Base-by-base conservation (phyloP, 1,284 basidiomycete species). In the Sporisorium exsertum region DNA sequence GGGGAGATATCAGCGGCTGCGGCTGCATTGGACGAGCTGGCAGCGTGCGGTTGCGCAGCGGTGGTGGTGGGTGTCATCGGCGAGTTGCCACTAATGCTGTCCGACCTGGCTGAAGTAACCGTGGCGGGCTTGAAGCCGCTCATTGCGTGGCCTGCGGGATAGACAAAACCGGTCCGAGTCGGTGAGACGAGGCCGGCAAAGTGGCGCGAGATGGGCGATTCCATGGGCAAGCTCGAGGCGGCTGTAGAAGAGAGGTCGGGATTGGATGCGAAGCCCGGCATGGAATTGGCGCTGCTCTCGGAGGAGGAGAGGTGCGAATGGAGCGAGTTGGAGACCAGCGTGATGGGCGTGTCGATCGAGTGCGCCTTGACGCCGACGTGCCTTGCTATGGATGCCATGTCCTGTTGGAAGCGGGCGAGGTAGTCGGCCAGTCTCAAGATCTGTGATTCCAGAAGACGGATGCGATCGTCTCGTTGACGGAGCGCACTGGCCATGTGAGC, bases 401-500 rank as follows among this genome's bases (percentile, higher is more conserved):
- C 79, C 35, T 79, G 76, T 43, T 79, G 79, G 26, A 84, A 70
- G 52, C 73, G 80, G 24, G 59, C 57, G 20, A 85, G 79, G 26
- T 78, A 78, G 52, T 80, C 78, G 15, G 75, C 69, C 0, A 84
- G 65, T 27, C 76, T 65, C 32, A 73, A 45, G 33, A 86, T 74
- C 50, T 84, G 82, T 8, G 67, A 63, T 46, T 86, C 85, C 27
- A 86, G 70, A 12, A 61, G 55, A 20, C 72, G 69, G 52, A 86
- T 84, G 50, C 81, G 79, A 40, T 85, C 81, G 61, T 85, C 82
- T 33, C 78, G 50, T 40, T 78, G 76, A 13, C 76, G 67, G 4
- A 74, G 69, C 6, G 72, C 64, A 15, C 16, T 51, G 3, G 58
- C 59, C 65, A 78, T 71, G n/a, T 72, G 62, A 5, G 64, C 60